These are phyloP conservation scores for Jatropha curcas DNA, from an alignment of 345 rosid genomes.

Conservation along the genomic window DNA sequence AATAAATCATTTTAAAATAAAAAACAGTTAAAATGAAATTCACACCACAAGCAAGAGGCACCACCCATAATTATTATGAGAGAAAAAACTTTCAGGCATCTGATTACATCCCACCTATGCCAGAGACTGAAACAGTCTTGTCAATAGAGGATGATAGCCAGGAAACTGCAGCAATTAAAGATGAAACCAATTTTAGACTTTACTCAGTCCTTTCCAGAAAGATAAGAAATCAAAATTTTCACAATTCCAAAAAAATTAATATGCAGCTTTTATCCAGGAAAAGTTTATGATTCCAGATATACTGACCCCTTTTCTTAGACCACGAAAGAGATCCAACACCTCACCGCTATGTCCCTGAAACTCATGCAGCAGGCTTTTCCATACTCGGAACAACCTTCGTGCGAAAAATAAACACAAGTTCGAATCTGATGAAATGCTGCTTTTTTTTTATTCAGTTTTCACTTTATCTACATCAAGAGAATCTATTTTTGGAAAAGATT, in stretches of 20 bases:
- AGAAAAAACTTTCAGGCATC: conserved; percentile 29
- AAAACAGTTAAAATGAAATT: not conserved
- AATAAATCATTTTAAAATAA: conserved; percentile 7
- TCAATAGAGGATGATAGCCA: conserved; percentile 32
- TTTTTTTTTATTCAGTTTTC: conserved; percentile 40
- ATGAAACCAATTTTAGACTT: conserved; percentile 15
- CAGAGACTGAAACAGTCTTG: conserved; percentile 32
- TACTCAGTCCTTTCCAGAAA: no score
- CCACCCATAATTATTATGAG: conserved; percentile 35
- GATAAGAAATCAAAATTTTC: not conserved
- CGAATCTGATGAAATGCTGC: conserved; percentile 49
- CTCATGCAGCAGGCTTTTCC: conserved; percentile 71
- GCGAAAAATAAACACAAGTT: conserved; percentile 63
- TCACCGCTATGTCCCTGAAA: conserved; percentile 64
- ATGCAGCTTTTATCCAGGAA: not conserved
- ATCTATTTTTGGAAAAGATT: conserved; percentile 47
- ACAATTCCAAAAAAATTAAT: not conserved
- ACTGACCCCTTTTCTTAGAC: conserved; percentile 77
- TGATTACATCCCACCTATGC: conserved; percentile 32
- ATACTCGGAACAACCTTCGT: conserved; percentile 55
- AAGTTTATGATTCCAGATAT: not conserved
- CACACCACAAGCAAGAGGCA: not conserved
- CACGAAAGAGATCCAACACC: conserved; percentile 78
- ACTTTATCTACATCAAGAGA: conserved; percentile 45
- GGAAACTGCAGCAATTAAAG: conserved; percentile 26